Percentiles rank a stretch among this genome's conserved stretches.
phyloP scores from a whole-genome alignment of 257 asterid genomes.

The Cordia subcordata region DNA sequence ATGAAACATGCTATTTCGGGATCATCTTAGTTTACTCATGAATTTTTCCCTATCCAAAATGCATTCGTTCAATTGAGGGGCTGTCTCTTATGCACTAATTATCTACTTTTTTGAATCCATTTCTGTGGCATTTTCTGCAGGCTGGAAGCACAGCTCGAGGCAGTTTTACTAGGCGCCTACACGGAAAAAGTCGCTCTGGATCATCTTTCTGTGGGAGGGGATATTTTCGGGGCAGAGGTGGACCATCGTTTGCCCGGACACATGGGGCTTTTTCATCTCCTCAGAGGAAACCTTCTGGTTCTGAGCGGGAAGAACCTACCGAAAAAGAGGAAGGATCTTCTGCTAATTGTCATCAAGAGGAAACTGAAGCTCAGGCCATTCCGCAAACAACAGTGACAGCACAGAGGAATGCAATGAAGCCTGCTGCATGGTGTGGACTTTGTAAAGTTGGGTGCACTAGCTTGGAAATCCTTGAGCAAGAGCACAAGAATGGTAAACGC shows the following conservation, averaged over 20 bases:
- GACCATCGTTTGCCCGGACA: neutral
- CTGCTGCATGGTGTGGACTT: conserved; percentile 21
- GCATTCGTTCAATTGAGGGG: neutral
- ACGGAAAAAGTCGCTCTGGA: neutral
- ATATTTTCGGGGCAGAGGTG: conserved; percentile 8
- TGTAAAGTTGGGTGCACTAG: conserved; percentile 22
- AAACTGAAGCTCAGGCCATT: neutral
- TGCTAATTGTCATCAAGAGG: neutral
- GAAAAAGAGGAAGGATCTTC: conserved; percentile 1
- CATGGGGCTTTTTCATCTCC: conserved; percentile 10
- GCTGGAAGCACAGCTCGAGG: conserved; percentile 11
- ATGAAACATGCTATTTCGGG: neutral
- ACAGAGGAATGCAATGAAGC: too few relatives aligned
- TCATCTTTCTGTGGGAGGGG: conserved; percentile 6
- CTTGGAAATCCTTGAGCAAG: conserved; percentile 13
- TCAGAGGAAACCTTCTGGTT: conserved; percentile 2
- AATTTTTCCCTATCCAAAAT: neutral
- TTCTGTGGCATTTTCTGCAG: neutral
- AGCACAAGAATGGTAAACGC: conserved; percentile 27
- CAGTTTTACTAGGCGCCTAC: neutral
- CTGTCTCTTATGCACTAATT: neutral
- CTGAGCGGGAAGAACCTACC: neutral
- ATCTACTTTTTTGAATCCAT: neutral
- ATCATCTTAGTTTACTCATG: neutral
- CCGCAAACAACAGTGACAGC: neutral